These are phyloP conservation scores for Anthracocystis panici-leucophaei DNA, from an alignment of 1,284 basidiomycete species.

Conservation along the genomic window DNA sequence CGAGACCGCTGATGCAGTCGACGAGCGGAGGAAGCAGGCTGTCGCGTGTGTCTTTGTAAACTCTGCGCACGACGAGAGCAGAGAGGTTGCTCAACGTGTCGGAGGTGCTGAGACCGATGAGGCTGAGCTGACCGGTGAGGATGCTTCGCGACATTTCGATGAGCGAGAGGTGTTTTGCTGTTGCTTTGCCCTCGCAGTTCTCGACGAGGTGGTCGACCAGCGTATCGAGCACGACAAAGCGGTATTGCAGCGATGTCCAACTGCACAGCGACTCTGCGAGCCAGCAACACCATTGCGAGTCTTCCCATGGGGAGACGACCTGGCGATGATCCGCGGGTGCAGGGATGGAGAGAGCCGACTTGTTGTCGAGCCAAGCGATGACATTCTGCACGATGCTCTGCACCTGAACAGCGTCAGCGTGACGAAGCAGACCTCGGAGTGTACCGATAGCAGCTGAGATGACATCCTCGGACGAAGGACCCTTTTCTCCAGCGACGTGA, in stretches of 20 bases:
- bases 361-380: constrained; percentile 66
- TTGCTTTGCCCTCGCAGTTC: constrained; percentile 75
- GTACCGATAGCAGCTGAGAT: constrained; percentile 80
- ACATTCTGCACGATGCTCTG: constrained; percentile 78
- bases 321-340: constrained; percentile 30
- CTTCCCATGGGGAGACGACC: constrained; percentile 75
- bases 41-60: constrained; percentile 74
- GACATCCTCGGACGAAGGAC: constrained; percentile 81
- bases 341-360: constrained; percentile 29
- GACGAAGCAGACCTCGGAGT: constrained; percentile 79
- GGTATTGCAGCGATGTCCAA: constrained; percentile 91
- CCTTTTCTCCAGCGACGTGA: constrained; percentile 87
- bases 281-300: constrained; percentile 83
- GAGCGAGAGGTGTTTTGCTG: constrained; percentile 78
- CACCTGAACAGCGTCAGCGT: constrained; percentile 83
- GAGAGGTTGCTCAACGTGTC: constrained; percentile 78
- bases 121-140: constrained; percentile 82
- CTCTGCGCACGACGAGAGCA: constrained; percentile 79
- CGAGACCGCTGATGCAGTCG: constrained; percentile 83
- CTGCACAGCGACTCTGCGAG: constrained; percentile 80
- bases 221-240: constrained; percentile 86
- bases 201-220: constrained; percentile 84
- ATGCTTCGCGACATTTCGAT: constrained; percentile 83
- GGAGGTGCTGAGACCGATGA: constrained; percentile 90
- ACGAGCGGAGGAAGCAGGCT: constrained; percentile 79